Percentiles rank a stretch among this genome's conserved stretches.
phyloP scores from a whole-genome alignment of 2,329 filamentous ascomycete species.

The Aspergillus calidoustus region DNA sequence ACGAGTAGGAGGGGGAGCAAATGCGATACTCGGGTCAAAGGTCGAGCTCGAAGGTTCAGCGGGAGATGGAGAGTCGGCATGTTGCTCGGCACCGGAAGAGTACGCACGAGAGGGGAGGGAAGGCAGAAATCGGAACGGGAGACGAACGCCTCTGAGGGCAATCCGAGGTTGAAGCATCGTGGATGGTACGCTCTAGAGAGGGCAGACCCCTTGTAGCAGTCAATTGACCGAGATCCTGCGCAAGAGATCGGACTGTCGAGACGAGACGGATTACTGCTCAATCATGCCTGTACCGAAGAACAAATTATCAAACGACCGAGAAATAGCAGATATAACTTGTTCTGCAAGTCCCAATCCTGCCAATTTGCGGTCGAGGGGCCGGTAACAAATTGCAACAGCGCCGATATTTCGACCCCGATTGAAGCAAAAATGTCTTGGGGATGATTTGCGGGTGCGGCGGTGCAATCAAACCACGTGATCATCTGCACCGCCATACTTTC shows the following conservation, averaged over 20 bases:
- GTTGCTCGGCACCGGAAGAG: constrained; percentile 53
- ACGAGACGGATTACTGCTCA: constrained; percentile 15
- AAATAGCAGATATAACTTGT: constrained; percentile 10
- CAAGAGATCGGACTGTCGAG: not conserved
- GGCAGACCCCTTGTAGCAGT: not conserved
- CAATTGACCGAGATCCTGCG: constrained; percentile 13
- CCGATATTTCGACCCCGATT: constrained; percentile 4
- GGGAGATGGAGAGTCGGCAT: constrained; percentile 28
- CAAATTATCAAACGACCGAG: not conserved
- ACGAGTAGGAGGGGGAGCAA: constrained; percentile 52
- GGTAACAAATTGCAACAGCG: constrained; percentile 17
- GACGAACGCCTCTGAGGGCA: constrained; percentile 57
- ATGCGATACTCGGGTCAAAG: constrained; percentile 43
- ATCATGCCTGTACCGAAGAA: constrained; percentile 19
- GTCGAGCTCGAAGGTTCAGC: constrained; percentile 42
- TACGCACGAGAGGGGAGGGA: constrained; percentile 56
- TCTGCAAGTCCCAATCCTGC: constrained; percentile 16
- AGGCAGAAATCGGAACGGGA: constrained; percentile 53
- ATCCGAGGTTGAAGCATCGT: constrained; percentile 71
- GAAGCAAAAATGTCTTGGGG: constrained; percentile 31
- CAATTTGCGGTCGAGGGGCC: constrained; percentile 12
- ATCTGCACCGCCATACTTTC: constrained; percentile 23
- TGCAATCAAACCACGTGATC: constrained; percentile 20
- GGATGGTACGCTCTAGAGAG: constrained; percentile 1
- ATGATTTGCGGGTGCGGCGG: constrained; percentile 25